phyloP scores from a whole-genome alignment of 305 asterid species.

The Andrographis paniculata region DNA sequence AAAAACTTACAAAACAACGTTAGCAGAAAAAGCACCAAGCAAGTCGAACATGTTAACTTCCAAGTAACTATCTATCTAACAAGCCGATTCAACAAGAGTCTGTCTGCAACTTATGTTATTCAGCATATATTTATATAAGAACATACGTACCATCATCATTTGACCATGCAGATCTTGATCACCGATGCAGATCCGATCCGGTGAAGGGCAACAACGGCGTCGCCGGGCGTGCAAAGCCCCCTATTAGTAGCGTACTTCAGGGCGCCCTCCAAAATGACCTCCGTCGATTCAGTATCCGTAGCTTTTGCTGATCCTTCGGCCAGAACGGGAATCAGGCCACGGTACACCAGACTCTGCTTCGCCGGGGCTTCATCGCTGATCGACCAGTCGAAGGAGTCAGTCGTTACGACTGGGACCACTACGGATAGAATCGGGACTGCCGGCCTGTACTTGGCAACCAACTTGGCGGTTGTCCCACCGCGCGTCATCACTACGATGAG shows the following conservation, averaged over 20 bases:
- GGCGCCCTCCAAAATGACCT: conserved; percentile 55
- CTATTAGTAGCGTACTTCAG: conserved; percentile 37
- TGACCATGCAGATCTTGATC: conserved; percentile 70
- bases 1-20: too few species aligned
- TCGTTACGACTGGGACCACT: conserved; percentile 48
- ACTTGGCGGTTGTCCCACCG: conserved; percentile 53
- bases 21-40: too few species aligned
- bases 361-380: conserved; percentile 60
- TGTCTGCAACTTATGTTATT: too few species aligned
- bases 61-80: too few species aligned
- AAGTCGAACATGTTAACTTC: too few species aligned
- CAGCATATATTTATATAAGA: too few species aligned
- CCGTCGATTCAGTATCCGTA: conserved; percentile 70
- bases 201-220: conserved; percentile 77
- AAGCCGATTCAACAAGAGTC: too few species aligned
- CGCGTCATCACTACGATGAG: conserved; percentile 54
- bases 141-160: too few species aligned
- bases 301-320: conserved; percentile 58
- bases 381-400: conserved; percentile 73
- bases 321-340: conserved; percentile 54
- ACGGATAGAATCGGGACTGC: conserved; percentile 54
- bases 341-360: conserved; percentile 52
- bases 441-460: conserved; percentile 57
- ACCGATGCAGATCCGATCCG: conserved; percentile 71
- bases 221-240: conserved; percentile 63